These are phyloP conservation scores for Pleurotus platypus DNA, from an alignment of 768 basidiomycete genomes.

Conservation along the genomic window DNA sequence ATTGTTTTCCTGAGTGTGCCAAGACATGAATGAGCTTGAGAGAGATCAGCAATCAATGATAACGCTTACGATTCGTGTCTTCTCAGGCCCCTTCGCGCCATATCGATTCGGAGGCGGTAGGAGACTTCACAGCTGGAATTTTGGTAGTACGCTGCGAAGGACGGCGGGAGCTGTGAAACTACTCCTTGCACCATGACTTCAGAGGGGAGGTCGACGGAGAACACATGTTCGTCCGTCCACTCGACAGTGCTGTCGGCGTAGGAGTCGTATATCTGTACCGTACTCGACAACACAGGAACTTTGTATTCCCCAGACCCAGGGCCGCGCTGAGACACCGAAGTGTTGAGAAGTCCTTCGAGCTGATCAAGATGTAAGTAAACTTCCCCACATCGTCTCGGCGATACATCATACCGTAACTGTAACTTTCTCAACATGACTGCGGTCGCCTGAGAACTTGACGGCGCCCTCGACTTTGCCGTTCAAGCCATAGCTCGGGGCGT, in stretches of 20 bases:
- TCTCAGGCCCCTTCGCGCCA: constrained; percentile 33
- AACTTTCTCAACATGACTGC: constrained; percentile 32
- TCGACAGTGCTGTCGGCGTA: constrained; percentile 11
- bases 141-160: constrained; percentile 24
- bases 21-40: too few species aligned
- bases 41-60: background rate
- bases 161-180: constrained; percentile 31
- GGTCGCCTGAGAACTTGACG: constrained; percentile 28
- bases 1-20: constrained; percentile 21
- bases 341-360: constrained; percentile 34
- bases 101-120: constrained; percentile 33
- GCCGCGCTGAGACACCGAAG: constrained; percentile 26
- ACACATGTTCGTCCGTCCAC: constrained; percentile 25
- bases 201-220: constrained; percentile 37
- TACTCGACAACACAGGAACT: constrained; percentile 22
- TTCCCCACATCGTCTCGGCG: background rate
- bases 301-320: constrained; percentile 21
- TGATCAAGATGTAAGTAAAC: constrained; percentile 14
- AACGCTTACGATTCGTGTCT: constrained; percentile 35
- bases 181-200: constrained; percentile 22
- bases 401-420: constrained; percentile 30
- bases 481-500: constrained; percentile 38
- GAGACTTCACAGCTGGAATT: constrained; percentile 28
- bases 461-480: constrained; percentile 36
- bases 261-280: constrained; percentile 23